Evolutionary conservation across 2,329 filamentous ascomycete genomes (phyloP).

Genomic region (Hymenoscyphus fructigenus): DNA sequence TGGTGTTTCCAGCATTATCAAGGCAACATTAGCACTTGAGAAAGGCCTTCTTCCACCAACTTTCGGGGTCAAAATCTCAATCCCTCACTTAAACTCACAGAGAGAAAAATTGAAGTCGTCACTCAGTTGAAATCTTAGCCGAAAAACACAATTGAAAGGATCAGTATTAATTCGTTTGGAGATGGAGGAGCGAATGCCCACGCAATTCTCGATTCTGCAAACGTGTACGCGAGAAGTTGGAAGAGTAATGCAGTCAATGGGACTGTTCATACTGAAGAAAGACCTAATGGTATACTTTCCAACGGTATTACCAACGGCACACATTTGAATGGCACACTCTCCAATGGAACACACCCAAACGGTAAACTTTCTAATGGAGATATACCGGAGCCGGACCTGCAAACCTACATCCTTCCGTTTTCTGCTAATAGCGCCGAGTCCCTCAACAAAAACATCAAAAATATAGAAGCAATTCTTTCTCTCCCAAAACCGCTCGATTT

Average conservation of each 20-base stretch:
- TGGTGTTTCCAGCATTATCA: slow-evolving; percentile 27
- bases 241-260: not conserved
- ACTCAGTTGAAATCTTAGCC: slow-evolving; percentile 8
- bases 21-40: slow-evolving; percentile 23
- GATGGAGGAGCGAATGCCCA: slow-evolving; percentile 25
- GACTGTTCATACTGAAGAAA: no score
- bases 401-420: no score
- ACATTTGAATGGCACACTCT: no score
- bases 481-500: no score
- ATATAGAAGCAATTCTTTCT: no score
- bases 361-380: no score
- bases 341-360: no score
- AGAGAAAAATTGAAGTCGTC: slow-evolving; percentile 35
- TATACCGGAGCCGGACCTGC: no score
- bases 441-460: no score
- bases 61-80: not conserved
- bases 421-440: no score
- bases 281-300: no score
- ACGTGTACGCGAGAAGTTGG: slow-evolving; percentile 7
- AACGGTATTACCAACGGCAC: no score
- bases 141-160: slow-evolving; percentile 2
- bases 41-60: slow-evolving; percentile 10
- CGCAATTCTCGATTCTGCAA: slow-evolving; percentile 6
- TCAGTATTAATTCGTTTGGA: slow-evolving; percentile 26
- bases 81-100: slow-evolving; percentile 15